Evolutionary conservation across 306 rosid genomes (phyloP).

Genomic region (Malus fusca): DNA sequence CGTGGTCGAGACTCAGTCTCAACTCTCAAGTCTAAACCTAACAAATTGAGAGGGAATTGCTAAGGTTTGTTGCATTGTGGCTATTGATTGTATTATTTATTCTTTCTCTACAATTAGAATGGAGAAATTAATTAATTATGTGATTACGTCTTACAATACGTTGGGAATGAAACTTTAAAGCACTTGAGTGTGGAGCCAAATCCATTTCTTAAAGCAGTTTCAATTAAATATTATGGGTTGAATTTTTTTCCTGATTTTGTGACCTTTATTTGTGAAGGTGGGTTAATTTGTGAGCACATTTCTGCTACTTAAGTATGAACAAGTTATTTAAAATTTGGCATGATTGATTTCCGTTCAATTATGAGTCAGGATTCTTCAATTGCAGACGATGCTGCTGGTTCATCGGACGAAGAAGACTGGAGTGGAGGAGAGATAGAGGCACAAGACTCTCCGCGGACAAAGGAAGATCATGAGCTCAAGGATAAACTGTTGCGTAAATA

Average conservation of each 20-base stretch:
- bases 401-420: conserved; percentile 35
- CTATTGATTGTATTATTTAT: no score
- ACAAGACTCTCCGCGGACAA: conserved; percentile 10
- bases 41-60: neutral
- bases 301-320: neutral
- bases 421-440: conserved; percentile 36
- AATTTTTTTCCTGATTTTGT: neutral
- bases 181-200: neutral
- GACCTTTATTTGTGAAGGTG: neutral
- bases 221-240: neutral
- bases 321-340: neutral
- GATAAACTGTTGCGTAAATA: conserved; percentile 50
- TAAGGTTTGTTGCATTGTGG: no score
- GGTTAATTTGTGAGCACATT: neutral
- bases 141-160: neutral
- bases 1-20: neutral
- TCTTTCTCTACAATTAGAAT: neutral
- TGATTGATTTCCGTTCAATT: neutral
- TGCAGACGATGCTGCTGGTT: conserved; percentile 35
- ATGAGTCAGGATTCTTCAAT: neutral
- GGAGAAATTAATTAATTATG: neutral
- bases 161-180: neutral
- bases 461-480: conserved; percentile 49
- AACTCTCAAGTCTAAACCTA: neutral
- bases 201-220: neutral